Evolutionary conservation across 805 yeast genomes (phyloP).

Genomic region (Alloascoidea africana): DNA sequence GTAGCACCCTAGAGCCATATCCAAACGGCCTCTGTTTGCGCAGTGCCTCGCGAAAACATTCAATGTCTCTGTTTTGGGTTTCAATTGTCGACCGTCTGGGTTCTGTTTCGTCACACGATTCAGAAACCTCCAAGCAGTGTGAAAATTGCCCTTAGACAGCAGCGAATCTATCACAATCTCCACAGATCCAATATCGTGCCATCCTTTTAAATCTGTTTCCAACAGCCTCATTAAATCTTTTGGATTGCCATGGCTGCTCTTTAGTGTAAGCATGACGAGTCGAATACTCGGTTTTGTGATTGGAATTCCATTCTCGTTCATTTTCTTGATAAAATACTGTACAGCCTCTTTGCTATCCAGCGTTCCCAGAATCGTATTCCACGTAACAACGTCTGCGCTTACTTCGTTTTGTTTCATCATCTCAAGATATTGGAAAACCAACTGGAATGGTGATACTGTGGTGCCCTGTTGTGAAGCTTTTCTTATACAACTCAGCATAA

Average conservation of each 20-base stretch:
- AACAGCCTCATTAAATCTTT: not conserved
- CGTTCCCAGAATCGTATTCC: not conserved
- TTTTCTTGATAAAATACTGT: not conserved
- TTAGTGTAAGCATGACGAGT: not conserved
- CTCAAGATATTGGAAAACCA: not conserved
- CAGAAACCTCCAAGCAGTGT: not conserved
- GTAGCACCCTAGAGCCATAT: not conserved
- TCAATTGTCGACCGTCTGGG: too few species aligned
- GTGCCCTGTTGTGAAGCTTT: not conserved
- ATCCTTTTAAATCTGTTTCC: not conserved
- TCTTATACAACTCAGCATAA: not conserved
- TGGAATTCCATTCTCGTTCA: not conserved
- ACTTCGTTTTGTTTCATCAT: not conserved
- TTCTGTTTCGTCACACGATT: not conserved
- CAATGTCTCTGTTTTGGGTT: not conserved
- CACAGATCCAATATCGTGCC: not conserved
- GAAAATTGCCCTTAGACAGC: not conserved
- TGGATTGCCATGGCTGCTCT: not conserved
- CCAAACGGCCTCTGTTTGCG: not conserved
- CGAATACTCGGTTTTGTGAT: not conserved
- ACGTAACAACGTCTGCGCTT: not conserved
- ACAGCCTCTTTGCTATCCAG: not conserved
- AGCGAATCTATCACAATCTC: not conserved
- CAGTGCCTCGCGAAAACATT: not conserved
- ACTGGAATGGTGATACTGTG: not conserved